These are phyloP conservation scores for Clohesyomyces aquaticus DNA, from an alignment of 495 filamentous ascomycete species.

Conservation along the genomic window DNA sequence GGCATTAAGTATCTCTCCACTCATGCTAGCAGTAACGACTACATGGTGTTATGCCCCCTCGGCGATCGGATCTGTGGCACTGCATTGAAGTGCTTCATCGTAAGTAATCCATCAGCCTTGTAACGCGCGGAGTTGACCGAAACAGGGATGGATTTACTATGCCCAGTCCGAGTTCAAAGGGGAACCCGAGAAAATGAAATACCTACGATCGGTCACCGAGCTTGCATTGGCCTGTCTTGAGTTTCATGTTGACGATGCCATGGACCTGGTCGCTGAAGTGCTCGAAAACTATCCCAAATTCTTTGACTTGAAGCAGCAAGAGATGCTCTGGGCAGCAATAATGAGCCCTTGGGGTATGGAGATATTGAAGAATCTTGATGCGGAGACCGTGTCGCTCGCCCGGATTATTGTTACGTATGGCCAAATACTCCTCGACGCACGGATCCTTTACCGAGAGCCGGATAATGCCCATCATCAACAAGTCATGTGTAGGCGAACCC, in stretches of 20 bases:
- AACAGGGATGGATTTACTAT: conserved; percentile 69
- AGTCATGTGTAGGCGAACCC: conserved; percentile 30
- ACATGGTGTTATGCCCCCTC: conserved; percentile 33
- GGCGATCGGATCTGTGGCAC: conserved; percentile 51
- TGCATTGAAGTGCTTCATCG: conserved; percentile 64
- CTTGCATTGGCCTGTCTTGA: conserved; percentile 62
- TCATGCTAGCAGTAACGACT: conserved; percentile 1
- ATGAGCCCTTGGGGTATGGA: conserved; percentile 46
- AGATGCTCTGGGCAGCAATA: conserved; percentile 55
- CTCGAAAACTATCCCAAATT: conserved; percentile 67
- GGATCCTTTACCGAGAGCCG: conserved; percentile 26
- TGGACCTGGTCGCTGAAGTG: conserved; percentile 67
- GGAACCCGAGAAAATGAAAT: conserved; percentile 55
- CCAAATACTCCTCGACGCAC: conserved; percentile 26
- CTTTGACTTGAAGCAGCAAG: conserved; percentile 59
- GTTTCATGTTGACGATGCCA: conserved; percentile 59
- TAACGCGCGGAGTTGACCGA: background rate
- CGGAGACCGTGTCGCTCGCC: conserved; percentile 29
- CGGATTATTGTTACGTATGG: conserved; percentile 38
- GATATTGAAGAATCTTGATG: conserved; percentile 33
- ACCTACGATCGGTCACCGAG: conserved; percentile 60
- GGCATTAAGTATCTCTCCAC: conserved; percentile 31
- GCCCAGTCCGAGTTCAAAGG: conserved; percentile 62
- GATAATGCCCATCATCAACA: conserved; percentile 28
- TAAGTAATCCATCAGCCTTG: conserved; percentile 41